Evolutionary conservation across 345 rosid genomes (phyloP), one percentile per base, ranked within the genome.

Genomic region (Carallia brachiata): DNA sequence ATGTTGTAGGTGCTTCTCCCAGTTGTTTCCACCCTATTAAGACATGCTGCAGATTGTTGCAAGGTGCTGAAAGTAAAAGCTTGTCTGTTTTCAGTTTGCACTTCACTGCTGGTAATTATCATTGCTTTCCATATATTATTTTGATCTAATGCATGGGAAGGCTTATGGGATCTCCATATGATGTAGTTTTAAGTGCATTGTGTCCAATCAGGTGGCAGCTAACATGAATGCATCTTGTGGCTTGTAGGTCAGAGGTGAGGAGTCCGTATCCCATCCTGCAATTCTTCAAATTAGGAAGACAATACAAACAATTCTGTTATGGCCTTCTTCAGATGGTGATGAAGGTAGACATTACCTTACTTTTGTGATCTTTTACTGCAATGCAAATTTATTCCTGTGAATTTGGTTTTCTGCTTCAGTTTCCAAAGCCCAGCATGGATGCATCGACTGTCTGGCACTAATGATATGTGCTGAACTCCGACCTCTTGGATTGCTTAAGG

Each of bases 341-440:
- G 96, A 89, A 73, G 90, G 97, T 93, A 76, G n/a, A 17, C 52
- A 66, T 61, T 70, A 69, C 61, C 15, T 19, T 7, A 64, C 67
- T 52, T 69, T 48, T 68, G 57, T 54, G 23, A 52, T 44, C 17
- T 59, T 18, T 36, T 65, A 18, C 62, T 47, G 36, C 36, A 27
- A 7, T 70, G 73, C 53, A 36, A 28, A 47, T 31, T 58, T 71
- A 71, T 17, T 55, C 70, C 36, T 65, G 12, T 54, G n/a, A 65
- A 30, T 69, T 27, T 66, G 27, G 63, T 17, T 36, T 60, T 30
- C 34, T 65, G 6, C 63, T 68, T 54, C 87, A 93, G 98, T 93
- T 75, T 86, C 87, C 23, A 93, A 91, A 84, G 92, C 91, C 62
- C 94, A 91, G 61, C 97, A 87, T 71, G 98, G 97, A n/a, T 91